Evolutionary conservation across 768 basidiomycete species (phyloP).

Genomic region (Obba rivulosa): DNA sequence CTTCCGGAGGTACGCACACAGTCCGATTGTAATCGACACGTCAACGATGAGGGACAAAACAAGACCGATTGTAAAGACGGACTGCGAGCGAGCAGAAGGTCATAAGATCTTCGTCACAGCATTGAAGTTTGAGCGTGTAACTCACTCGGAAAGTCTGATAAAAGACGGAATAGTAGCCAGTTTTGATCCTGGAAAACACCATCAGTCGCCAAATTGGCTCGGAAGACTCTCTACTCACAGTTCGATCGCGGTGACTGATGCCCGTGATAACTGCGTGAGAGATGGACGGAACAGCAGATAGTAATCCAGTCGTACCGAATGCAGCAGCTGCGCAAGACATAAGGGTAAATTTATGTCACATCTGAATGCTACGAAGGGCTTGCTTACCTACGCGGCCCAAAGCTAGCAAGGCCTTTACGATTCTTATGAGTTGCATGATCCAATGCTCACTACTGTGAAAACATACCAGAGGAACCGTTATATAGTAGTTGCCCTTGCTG

Average conservation of each 20-base stretch:
- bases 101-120: background rate
- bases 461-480: constrained; percentile 12
- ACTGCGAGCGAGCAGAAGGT: constrained; percentile 10
- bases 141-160: constrained; percentile 14
- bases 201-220: background rate
- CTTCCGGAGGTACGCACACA: constrained; percentile 20
- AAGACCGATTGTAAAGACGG: constrained; percentile 24
- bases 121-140: background rate
- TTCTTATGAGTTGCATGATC: background rate
- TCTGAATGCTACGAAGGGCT: background rate
- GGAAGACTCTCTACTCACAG: constrained; percentile 5
- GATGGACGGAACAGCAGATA: too few relatives aligned
- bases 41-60: constrained; percentile 20
- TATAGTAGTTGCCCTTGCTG: constrained; percentile 19
- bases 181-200: background rate
- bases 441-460: background rate
- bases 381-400: constrained; percentile 9
- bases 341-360: background rate
- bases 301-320: constrained; percentile 4
- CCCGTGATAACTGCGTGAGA: background rate
- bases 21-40: constrained; percentile 17
- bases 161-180: constrained; percentile 11
- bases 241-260: constrained; percentile 10
- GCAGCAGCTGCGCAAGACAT: constrained; percentile 6
- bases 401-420: constrained; percentile 5